Base-by-base conservation (phyloP, 2,329 filamentous ascomycete genomes). In the Ceratocystis cacaofunesta region DNA sequence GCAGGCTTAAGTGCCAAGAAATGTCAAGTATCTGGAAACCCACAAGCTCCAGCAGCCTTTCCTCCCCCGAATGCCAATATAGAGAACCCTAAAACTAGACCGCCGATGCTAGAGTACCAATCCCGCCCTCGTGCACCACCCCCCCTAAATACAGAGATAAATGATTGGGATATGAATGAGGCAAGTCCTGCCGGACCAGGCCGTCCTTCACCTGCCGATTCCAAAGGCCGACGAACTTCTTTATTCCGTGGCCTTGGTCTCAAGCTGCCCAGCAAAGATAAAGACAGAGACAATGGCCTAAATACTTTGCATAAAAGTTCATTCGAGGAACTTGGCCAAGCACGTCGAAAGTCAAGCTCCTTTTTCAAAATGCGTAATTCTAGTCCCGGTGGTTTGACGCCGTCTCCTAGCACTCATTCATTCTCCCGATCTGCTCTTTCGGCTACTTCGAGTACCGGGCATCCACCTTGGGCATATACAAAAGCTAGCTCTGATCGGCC, bases 321-420 rank as follows among this genome's bases (percentile, higher is more conserved):
- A 6, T 6, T 8, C 19, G 61, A 62, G 43, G 61, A 62, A 3
- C 43, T 46, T 10, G 10, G 46, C 10, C 41, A 62, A 8, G 50
- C 41, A 19, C 32, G 41, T 19, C 63, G 63, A 41, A 36, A 64
- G 8, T 64, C 63, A 17, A 64, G 52, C 43, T 44, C 63, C 17
- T 64, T 64, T 19, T 64, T 64, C 55, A 36, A 46, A 41, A 41
- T 62, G 43, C 61, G 61, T 44, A 62, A 62, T 25, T 44, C 46
- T 7, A 62, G 61, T 44, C 28, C 43, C 6, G 15, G 19, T 28
- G 61, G 36, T 2, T 28, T 62, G 22, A 44, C 46, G 15, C 46
- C 61, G 22, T 44, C 61, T 19, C 25, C 43, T 7, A 61, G 32
- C 30, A 15, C 30, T 19, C 32, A 61, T 22, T 61, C 58, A 15